Conservation (phyloP, 1,139 yeast genomes). For the Pichia sp. region DNA sequence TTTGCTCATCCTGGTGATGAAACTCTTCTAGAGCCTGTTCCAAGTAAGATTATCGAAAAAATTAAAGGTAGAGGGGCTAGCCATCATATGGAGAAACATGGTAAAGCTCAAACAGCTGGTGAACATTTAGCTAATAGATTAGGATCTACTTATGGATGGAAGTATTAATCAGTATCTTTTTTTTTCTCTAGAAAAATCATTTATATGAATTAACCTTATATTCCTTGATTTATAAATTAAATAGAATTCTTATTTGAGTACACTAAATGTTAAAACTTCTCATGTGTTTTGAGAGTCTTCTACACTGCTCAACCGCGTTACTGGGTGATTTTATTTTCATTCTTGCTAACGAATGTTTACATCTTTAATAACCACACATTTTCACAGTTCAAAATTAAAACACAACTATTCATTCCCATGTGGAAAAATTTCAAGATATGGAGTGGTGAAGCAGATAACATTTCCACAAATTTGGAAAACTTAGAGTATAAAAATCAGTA, state of each 20-base stretch:
- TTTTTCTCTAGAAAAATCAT: not conserved
- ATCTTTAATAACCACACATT: too few species aligned
- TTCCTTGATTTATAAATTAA: too few species aligned
- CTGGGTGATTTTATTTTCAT: too few species aligned
- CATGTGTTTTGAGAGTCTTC: too few species aligned
- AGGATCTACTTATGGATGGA: constrained; percentile 51
- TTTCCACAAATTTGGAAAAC: constrained; percentile 1
- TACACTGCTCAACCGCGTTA: not conserved
- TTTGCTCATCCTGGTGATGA: constrained; percentile 75
- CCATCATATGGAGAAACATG: constrained; percentile 29
- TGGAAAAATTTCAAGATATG: not conserved
- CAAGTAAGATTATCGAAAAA: constrained; percentile 43
- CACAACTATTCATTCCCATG: not conserved
- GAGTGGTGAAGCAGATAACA: not conserved
- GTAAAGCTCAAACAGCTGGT: constrained; percentile 48
- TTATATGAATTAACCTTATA: too few species aligned
- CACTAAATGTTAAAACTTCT: too few species aligned
- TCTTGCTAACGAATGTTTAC: too few species aligned
- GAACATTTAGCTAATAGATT: constrained; percentile 61
- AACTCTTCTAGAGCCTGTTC: constrained; percentile 62
- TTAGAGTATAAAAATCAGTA: constrained; percentile 7
- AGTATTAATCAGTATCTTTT: constrained; percentile 6
- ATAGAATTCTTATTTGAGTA: too few species aligned
- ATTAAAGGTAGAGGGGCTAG: constrained; percentile 45
- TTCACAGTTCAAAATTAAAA: not conserved